A percentile compares a stretch with the other conserved stretches of the same genome.
phyloP scores from a whole-genome alignment of 2,329 filamentous ascomycete species.

The Diaporthe capsici region DNA sequence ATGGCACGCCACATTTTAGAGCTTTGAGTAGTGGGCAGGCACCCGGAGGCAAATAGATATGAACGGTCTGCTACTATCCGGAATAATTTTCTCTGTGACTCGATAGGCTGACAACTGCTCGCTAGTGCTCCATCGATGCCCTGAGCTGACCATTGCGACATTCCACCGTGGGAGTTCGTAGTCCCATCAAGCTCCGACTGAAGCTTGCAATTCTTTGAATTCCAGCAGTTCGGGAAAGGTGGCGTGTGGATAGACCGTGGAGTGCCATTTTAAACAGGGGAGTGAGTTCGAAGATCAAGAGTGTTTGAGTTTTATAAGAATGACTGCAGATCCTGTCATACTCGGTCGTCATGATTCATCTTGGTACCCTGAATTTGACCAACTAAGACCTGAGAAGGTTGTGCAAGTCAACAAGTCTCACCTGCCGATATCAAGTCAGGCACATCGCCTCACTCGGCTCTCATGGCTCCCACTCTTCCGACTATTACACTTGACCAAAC shows the following conservation, averaged over 20 bases:
- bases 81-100: background rate
- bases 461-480: constrained; percentile 10
- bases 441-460: background rate
- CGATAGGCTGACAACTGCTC: background rate
- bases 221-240: too few species aligned
- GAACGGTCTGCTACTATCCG: background rate
- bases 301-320: constrained; percentile 12
- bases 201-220: too few species aligned
- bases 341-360: background rate
- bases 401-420: background rate
- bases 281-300: background rate
- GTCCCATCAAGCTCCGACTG: too few species aligned
- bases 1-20: background rate
- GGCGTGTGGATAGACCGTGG: background rate
- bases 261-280: background rate
- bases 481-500: constrained; percentile 19
- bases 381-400: background rate
- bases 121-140: background rate
- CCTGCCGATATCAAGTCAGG: too few species aligned
- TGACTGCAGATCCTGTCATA: constrained; percentile 24
- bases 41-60: background rate
- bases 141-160: constrained; percentile 1
- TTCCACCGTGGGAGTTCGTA: background rate
- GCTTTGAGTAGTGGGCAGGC: background rate
- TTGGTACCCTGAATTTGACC: background rate